A percentile compares a stretch with the other conserved stretches of the same genome.
These are phyloP conservation scores for Licmophora abbreviata DNA, from an alignment of 108 stramenopile species.

Conservation along the genomic window DNA sequence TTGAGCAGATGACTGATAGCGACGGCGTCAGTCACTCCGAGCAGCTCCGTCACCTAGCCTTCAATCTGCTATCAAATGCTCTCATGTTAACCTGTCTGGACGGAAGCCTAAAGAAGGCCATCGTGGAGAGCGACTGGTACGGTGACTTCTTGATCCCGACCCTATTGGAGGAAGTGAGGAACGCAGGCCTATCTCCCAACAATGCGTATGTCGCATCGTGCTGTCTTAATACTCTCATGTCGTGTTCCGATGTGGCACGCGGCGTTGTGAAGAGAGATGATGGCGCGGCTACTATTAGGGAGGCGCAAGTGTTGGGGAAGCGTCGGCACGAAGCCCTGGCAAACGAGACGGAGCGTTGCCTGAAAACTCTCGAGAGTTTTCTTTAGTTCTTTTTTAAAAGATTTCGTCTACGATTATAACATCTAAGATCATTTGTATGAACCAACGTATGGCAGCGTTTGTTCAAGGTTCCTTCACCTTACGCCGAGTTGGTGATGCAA, in stretches of 20 bases:
- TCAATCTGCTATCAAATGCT: constrained; percentile 44
- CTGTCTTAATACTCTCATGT: constrained; percentile 32
- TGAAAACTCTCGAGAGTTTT: constrained; percentile 3
- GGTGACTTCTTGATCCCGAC: constrained; percentile 39
- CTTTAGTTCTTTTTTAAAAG: background rate
- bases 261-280: constrained; percentile 21
- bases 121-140: constrained; percentile 43
- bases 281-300: constrained; percentile 26
- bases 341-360: constrained; percentile 32
- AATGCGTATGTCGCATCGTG: constrained; percentile 56
- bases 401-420: too few species aligned
- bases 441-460: too few species aligned
- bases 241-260: constrained; percentile 22
- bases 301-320: constrained; percentile 35
- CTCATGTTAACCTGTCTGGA: constrained; percentile 30
- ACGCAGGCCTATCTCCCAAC: constrained; percentile 33
- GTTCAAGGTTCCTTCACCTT: too few species aligned
- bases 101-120: constrained; percentile 21
- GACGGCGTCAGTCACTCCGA: constrained; percentile 14
- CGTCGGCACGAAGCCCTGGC: constrained; percentile 48
- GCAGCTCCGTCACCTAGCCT: constrained; percentile 41
- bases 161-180: constrained; percentile 39
- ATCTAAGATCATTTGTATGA: too few species aligned
- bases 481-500: too few species aligned
- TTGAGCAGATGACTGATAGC: constrained; percentile 13